These are phyloP conservation scores for Hibiscus syriacus DNA, from an alignment of 345 rosid species.

Conservation along the genomic window DNA sequence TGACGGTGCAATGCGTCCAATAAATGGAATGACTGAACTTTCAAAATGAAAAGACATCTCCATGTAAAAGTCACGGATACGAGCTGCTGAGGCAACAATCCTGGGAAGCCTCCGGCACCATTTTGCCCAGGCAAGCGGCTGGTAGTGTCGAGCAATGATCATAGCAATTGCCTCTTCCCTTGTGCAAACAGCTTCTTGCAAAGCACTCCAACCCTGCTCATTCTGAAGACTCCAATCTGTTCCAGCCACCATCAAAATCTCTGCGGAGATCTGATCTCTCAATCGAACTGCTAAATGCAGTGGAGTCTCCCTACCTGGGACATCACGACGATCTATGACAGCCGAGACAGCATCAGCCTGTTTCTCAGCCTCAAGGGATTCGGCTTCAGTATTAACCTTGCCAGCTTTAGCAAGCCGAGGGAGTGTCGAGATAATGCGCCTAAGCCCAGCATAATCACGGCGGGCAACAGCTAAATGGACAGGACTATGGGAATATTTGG, in stretches of 20 bases:
- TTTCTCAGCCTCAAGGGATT: slow-evolving; percentile 66
- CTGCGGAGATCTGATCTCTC: slow-evolving; percentile 72
- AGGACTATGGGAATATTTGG: slow-evolving; percentile 79
- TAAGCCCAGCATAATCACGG: slow-evolving; percentile 66
- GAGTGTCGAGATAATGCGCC: slow-evolving; percentile 43
- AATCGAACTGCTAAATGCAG: slow-evolving; percentile 88
- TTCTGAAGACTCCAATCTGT: slow-evolving; percentile 99
- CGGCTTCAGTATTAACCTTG: slow-evolving; percentile 70
- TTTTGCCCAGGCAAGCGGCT: slow-evolving; percentile 99
- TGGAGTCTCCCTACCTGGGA: slow-evolving; percentile 89
- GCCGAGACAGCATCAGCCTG: slow-evolving; percentile 72
- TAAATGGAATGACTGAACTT: slow-evolving; percentile 94
- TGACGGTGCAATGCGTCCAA: slow-evolving; percentile 95
- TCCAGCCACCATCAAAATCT: slow-evolving; percentile 89
- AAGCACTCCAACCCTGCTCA: slow-evolving; percentile 99
- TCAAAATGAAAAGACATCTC: slow-evolving; percentile 97
- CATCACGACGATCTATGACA: slow-evolving; percentile 82
- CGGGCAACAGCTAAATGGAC: slow-evolving; percentile 78
- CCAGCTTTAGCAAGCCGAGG: slow-evolving; percentile 80
- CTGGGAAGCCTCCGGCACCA: slow-evolving; percentile 98
- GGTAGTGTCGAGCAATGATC: slow-evolving; percentile 90
- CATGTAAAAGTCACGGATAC: slow-evolving; percentile 95
- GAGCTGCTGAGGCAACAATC: slow-evolving; percentile 73
- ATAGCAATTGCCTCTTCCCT: slow-evolving; percentile 89
- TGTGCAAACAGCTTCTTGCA: slow-evolving; percentile 98